Evolutionary conservation across 805 yeast genomes (phyloP).

Genomic region (Saccharomycopsis vini): DNA sequence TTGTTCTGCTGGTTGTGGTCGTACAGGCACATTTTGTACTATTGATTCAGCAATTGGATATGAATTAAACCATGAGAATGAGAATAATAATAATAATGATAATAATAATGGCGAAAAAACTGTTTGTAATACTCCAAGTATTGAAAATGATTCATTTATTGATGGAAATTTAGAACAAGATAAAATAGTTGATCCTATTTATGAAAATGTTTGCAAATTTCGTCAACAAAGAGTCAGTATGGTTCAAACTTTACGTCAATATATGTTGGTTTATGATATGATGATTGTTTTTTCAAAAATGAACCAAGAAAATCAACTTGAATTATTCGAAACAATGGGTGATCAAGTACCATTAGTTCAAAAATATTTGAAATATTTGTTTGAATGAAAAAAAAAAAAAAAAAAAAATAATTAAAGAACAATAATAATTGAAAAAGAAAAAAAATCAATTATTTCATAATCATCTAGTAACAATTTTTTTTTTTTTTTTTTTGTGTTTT

Average conservation of each 20-base stretch:
- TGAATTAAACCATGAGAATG: conserved; percentile 2
- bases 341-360: neutral
- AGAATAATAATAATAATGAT: neutral
- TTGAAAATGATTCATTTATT: neutral
- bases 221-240: conserved; percentile 70
- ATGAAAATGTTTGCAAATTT: conserved; percentile 53
- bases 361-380: neutral
- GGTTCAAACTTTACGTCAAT: conserved; percentile 79
- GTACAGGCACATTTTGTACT: conserved; percentile 85
- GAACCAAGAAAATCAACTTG: neutral
- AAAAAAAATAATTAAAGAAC: neutral
- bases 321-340: conserved; percentile 2
- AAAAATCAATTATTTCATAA: too few relatives aligned
- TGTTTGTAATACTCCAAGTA: conserved; percentile 2
- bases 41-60: conserved; percentile 49
- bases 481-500: too few relatives aligned
- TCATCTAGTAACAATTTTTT: too few relatives aligned
- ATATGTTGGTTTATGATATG: conserved; percentile 62
- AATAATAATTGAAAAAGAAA: too few relatives aligned
- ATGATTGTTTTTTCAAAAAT: conserved; percentile 10
- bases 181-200: conserved; percentile 40
- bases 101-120: neutral
- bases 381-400: too few relatives aligned
- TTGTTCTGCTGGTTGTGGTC: conserved; percentile 96
- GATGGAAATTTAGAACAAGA: neutral